These are phyloP conservation scores for Dittrichia graveolens DNA, from an alignment of 129 eudicot species.

Conservation along the genomic window DNA sequence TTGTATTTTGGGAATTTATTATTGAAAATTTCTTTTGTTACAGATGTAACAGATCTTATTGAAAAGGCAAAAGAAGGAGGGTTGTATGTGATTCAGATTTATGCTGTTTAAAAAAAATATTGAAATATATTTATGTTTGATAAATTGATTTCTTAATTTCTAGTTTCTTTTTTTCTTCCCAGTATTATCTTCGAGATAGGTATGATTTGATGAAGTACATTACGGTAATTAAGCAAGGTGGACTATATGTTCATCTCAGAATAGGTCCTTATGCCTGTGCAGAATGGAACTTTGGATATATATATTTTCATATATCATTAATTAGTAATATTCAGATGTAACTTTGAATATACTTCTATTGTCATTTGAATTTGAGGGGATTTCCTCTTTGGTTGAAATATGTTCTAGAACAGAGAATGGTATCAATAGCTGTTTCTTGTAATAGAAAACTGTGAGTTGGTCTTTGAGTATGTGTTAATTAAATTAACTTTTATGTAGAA, in stretches of 20 bases:
- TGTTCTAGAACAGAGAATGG: no score
- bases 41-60: constrained; percentile 99
- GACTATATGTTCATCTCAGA: constrained; percentile 93
- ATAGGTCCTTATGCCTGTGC: constrained; percentile 99
- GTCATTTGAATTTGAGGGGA: constrained; percentile 38
- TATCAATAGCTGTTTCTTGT: no score
- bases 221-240: constrained; percentile 90
- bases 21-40: constrained; percentile 16
- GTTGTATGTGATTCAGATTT: constrained; percentile 93
- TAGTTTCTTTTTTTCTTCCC: not conserved
- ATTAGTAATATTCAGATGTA: not conserved
- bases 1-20: constrained; percentile 3
- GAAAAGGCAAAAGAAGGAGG: constrained; percentile 99
- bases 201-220: constrained; percentile 95
- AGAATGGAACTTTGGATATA: constrained; percentile 99
- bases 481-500: no score
- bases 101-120: constrained; percentile 67
- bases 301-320: not conserved
- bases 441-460: no score
- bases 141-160: constrained; percentile 8
- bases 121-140: not conserved
- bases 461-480: no score
- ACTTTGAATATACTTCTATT: not conserved
- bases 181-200: constrained; percentile 91
- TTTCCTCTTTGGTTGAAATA: constrained; percentile 62